A percentile compares a stretch with the other conserved stretches of the same genome.
phyloP scores from a whole-genome alignment of 768 basidiomycete species.

The Pleurotus sapidus region DNA sequence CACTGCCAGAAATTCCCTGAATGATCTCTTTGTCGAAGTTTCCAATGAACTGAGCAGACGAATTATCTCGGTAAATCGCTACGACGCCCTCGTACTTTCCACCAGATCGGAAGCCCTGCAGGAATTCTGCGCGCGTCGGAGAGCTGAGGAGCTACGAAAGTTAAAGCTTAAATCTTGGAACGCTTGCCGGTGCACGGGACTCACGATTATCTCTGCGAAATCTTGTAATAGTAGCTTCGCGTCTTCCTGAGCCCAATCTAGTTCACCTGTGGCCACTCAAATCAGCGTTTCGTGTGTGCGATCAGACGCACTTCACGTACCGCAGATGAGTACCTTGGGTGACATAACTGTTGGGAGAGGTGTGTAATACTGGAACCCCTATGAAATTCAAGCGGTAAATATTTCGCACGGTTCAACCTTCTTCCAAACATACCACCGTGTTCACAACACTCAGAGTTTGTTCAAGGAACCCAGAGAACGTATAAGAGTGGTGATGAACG shows the following conservation, averaged over 20 bases:
- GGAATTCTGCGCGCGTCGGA: conserved; percentile 63
- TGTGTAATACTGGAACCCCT: too few relatives aligned
- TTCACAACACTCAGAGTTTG: too few relatives aligned
- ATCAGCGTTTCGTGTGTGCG: neutral
- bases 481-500: too few relatives aligned
- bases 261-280: conserved; percentile 43
- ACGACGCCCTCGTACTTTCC: conserved; percentile 73
- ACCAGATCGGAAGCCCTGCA: conserved; percentile 55
- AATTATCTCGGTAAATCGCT: conserved; percentile 79
- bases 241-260: conserved; percentile 83
- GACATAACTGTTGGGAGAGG: neutral
- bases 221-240: conserved; percentile 58
- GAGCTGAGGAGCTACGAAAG: conserved; percentile 45
- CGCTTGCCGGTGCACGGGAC: conserved; percentile 19
- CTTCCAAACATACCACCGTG: too few relatives aligned
- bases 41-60: conserved; percentile 62
- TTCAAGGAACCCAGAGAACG: too few relatives aligned
- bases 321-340: conserved; percentile 37
- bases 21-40: conserved; percentile 81
- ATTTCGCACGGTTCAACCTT: too few relatives aligned
- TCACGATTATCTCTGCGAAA: conserved; percentile 75
- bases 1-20: conserved; percentile 53
- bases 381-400: too few relatives aligned
- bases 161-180: neutral
- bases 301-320: conserved; percentile 17